phyloP scores from a whole-genome alignment of 352 stramenopile genomes.

The Globisporangium nagaii region DNA sequence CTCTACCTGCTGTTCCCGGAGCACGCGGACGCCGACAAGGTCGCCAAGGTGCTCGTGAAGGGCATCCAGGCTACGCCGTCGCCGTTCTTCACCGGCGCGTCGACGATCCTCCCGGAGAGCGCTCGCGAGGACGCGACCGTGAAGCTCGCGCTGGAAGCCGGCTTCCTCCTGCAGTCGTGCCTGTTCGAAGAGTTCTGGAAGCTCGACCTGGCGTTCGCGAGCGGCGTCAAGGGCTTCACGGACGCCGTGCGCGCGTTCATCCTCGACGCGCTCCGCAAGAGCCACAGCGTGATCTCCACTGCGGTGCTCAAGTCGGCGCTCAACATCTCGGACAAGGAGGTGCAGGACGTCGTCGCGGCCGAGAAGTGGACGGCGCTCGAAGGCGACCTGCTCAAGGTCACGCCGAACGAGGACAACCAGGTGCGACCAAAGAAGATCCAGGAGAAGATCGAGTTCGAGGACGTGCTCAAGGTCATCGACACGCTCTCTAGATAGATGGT shows the following conservation, averaged over 20 bases:
- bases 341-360: conserved; percentile 46
- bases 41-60: conserved; percentile 69
- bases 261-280: conserved; percentile 58
- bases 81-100: conserved; percentile 71
- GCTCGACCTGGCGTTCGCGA: conserved; percentile 48
- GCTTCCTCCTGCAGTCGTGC: conserved; percentile 73
- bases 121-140: conserved; percentile 65
- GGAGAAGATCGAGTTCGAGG: conserved; percentile 83
- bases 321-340: conserved; percentile 61
- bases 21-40: conserved; percentile 45
- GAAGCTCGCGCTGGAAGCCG: conserved; percentile 40
- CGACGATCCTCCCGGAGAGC: conserved; percentile 62
- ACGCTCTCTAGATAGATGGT: conserved; percentile 81
- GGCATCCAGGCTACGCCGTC: conserved; percentile 59
- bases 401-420: conserved; percentile 77
- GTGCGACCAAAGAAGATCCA: conserved; percentile 85
- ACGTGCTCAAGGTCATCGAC: conserved; percentile 84
- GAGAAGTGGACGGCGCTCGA: conserved; percentile 66
- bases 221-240: conserved; percentile 61
- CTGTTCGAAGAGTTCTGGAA: conserved; percentile 84
- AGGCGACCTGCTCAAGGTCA: conserved; percentile 48
- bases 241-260: conserved; percentile 77
- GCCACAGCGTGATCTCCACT: conserved; percentile 59
- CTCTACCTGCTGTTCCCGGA: conserved; percentile 75
- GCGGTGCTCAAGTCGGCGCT: conserved; percentile 63